phyloP scores from a whole-genome alignment of 257 asterid genomes.

The Solanum paucissectum region DNA sequence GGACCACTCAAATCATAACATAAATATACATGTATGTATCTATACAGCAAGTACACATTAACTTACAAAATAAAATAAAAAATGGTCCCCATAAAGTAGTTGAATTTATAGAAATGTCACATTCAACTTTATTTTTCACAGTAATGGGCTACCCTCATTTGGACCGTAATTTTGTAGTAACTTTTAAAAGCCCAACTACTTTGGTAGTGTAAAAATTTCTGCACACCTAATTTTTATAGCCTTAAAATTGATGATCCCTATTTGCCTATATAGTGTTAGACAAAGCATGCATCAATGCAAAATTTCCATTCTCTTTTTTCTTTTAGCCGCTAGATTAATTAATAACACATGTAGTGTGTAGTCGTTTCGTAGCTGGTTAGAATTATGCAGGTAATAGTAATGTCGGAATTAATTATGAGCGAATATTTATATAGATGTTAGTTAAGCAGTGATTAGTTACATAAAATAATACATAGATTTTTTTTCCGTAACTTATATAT shows the following conservation, averaged over 20 bases:
- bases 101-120: conserved; percentile 6
- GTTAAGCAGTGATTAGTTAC: too few species aligned
- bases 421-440: neutral
- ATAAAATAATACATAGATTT: too few species aligned
- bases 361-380: neutral
- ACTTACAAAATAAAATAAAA: neutral
- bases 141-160: conserved; percentile 11
- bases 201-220: neutral
- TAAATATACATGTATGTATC: neutral
- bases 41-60: neutral
- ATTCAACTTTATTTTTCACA: conserved; percentile 5
- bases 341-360: neutral
- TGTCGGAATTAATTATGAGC: accelerated
- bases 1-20: neutral
- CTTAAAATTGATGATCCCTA: neutral
- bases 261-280: neutral
- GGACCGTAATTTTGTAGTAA: neutral
- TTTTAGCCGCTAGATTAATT: neutral
- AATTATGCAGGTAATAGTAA: accelerated
- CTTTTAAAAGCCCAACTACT: conserved; percentile 26
- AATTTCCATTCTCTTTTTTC: neutral
- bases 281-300: neutral
- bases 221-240: neutral
- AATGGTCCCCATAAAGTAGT: conserved; percentile 15
- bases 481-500: too few species aligned